Evolutionary conservation across 192 early-diverging fungal genomes (phyloP).

Genomic region (Coemansia sp.): DNA sequence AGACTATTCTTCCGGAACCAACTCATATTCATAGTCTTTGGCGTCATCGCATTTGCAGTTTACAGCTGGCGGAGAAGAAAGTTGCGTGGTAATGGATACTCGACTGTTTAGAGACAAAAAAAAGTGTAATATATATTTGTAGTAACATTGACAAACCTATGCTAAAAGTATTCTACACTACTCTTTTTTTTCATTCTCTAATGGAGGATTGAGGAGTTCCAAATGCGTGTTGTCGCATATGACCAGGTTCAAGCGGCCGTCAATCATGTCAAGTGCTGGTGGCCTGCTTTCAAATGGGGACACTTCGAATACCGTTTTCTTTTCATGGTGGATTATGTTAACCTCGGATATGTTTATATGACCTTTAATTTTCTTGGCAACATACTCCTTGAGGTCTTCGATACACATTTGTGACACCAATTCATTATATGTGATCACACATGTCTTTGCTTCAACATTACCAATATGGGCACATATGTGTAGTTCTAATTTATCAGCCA

Average conservation of each 20-base stretch:
- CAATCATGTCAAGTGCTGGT: not conserved
- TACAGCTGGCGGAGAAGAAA: conserved; percentile 40
- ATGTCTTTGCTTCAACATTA: not conserved
- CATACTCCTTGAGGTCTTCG: not conserved
- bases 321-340: not conserved
- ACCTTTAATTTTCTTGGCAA: not conserved
- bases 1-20: conserved; percentile 38
- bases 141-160: not conserved
- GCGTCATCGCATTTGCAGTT: conserved; percentile 31
- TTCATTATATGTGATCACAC: not conserved
- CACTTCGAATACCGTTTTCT: not conserved
- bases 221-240: not conserved
- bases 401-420: not conserved
- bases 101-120: not conserved
- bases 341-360: not conserved
- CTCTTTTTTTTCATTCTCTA: no score
- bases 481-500: not conserved
- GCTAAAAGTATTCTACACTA: not conserved
- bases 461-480: not conserved
- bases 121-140: not conserved
- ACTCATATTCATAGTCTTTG: conserved; percentile 30
- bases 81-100: conserved; percentile 3
- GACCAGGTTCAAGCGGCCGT: not conserved
- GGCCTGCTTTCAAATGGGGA: not conserved
- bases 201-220: no score